phyloP scores from a whole-genome alignment of 2,329 filamentous ascomycete genomes.

The Verticillium tricorpus region DNA sequence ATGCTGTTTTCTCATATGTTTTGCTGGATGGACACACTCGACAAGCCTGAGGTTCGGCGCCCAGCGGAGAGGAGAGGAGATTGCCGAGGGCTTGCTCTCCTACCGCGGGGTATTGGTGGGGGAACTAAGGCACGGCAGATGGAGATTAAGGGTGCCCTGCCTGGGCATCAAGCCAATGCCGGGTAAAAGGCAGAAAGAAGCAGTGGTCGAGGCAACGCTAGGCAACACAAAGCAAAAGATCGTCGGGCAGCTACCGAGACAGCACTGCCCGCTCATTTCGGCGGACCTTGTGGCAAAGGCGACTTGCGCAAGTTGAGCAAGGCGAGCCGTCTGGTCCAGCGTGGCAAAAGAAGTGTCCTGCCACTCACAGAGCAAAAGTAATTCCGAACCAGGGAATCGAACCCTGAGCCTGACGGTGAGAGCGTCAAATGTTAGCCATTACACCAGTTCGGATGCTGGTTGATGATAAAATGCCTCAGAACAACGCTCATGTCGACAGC shows the following conservation, averaged over 20 bases:
- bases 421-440: conserved; percentile 3
- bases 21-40: not conserved
- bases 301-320: too few species aligned
- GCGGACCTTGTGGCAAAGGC: not conserved
- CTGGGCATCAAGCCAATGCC: not conserved
- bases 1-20: not conserved
- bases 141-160: not conserved
- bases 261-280: not conserved
- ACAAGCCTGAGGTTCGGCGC: not conserved
- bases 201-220: not conserved
- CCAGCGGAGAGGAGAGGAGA: not conserved
- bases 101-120: not conserved
- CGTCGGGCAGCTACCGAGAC: not conserved
- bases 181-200: not conserved
- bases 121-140: not conserved
- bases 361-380: not conserved
- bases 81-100: not conserved
- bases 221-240: not conserved
- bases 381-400: conserved; percentile 1
- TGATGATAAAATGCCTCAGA: not conserved
- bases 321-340: not conserved
- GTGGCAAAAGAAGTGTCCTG: not conserved
- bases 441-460: not conserved
- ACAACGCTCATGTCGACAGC: not conserved
- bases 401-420: conserved; percentile 2